These are phyloP conservation scores for Cryptococcus sp. DNA, from an alignment of 1,284 basidiomycete species.

Conservation along the genomic window DNA sequence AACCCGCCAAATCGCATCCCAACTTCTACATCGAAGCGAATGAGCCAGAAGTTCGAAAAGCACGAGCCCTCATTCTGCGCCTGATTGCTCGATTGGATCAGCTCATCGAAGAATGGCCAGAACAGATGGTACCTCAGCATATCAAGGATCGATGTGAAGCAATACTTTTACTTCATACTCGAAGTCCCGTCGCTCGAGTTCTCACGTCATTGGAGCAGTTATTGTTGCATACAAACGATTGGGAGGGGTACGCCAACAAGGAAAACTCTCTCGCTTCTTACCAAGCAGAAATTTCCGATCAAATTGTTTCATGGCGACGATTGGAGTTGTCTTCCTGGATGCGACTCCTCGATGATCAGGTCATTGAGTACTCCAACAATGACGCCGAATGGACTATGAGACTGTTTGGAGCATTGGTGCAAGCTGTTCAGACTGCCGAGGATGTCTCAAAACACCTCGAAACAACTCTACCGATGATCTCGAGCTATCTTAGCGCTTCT, in stretches of 20 bases:
- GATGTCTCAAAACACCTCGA: slow-evolving; percentile 51
- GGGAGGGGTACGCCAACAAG: slow-evolving; percentile 90
- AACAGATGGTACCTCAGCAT: slow-evolving; percentile 92
- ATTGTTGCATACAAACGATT: slow-evolving; percentile 85
- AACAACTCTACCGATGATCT: slow-evolving; percentile 71
- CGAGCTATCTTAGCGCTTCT: slow-evolving; percentile 72
- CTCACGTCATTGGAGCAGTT: slow-evolving; percentile 83
- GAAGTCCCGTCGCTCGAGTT: slow-evolving; percentile 75
- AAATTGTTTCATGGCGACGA: slow-evolving; percentile 87
- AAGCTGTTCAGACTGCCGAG: slow-evolving; percentile 58
- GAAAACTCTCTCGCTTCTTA: slow-evolving; percentile 72
- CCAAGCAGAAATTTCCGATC: slow-evolving; percentile 62
- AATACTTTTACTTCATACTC: slow-evolving; percentile 62
- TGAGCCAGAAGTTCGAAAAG: slow-evolving; percentile 63
- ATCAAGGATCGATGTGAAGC: slow-evolving; percentile 70
- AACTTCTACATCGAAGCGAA: slow-evolving; percentile 81
- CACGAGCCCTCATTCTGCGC: slow-evolving; percentile 53
- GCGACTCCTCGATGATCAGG: slow-evolving; percentile 70
- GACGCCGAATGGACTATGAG: slow-evolving; percentile 88
- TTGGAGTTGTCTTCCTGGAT: slow-evolving; percentile 88
- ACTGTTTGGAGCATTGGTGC: slow-evolving; percentile 74
- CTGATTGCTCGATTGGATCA: slow-evolving; percentile 56
- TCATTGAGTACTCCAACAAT: slow-evolving; percentile 57
- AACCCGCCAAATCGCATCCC: slow-evolving; percentile 47
- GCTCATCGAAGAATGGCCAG: slow-evolving; percentile 83